Evolutionary conservation across 192 early-diverging fungal genomes (phyloP).

Genomic region (Backusella westeae): DNA sequence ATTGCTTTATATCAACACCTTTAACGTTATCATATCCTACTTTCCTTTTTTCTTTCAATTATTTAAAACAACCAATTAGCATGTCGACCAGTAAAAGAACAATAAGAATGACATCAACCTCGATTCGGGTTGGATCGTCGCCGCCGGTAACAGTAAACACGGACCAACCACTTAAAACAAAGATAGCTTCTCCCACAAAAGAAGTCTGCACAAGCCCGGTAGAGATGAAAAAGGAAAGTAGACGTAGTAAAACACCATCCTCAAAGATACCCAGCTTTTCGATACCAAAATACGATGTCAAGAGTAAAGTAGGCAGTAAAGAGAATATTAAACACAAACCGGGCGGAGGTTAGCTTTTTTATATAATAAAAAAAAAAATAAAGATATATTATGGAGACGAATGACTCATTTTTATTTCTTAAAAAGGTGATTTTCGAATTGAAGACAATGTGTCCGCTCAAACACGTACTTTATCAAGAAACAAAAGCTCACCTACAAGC

Average conservation of each 20-base stretch:
- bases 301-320: conserved; percentile 1
- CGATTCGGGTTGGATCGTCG: neutral
- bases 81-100: neutral
- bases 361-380: neutral
- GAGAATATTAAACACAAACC: conserved; percentile 19
- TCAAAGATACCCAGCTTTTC: neutral
- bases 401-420: neutral
- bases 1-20: neutral
- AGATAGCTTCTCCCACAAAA: neutral
- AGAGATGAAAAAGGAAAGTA: neutral
- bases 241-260: neutral
- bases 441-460: neutral
- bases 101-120: conserved; percentile 5
- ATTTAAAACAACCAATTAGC: neutral
- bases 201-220: neutral
- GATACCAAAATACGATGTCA: neutral
- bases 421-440: neutral
- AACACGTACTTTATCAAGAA: neutral
- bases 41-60: neutral
- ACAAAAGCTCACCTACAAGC: neutral
- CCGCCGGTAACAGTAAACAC: neutral
- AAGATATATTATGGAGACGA: no score
- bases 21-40: neutral
- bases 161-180: neutral
- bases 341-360: conserved; percentile 1